A percentile compares a stretch with the other conserved stretches of the same genome.
phyloP scores from a whole-genome alignment of 2,329 filamentous ascomycete genomes.

The Aspergillus sp. region DNA sequence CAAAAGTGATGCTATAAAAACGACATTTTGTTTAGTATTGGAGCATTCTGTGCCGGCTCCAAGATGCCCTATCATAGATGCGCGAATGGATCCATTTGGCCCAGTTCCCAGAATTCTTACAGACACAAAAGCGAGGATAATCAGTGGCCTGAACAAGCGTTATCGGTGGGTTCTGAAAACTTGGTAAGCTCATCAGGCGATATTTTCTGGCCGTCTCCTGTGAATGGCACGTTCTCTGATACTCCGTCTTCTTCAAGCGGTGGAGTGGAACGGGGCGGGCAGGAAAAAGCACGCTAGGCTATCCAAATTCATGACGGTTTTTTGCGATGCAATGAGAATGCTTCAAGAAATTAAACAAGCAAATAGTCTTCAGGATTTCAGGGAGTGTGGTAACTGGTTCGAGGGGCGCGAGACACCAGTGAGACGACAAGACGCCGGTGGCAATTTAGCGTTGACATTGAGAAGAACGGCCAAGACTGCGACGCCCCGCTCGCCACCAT shows the following conservation, averaged over 20 bases:
- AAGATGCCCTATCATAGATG: too few species aligned
- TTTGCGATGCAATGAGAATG: constrained; percentile 3
- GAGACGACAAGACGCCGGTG: background rate
- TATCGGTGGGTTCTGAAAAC: too few species aligned
- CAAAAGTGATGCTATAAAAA: too few species aligned
- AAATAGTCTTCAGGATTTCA: background rate
- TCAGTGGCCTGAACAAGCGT: too few species aligned
- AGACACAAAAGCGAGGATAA: too few species aligned
- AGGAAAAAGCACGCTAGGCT: background rate
- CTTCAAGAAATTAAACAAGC: background rate
- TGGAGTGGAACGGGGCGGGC: background rate
- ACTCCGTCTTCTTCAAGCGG: background rate
- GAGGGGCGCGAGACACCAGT: background rate
- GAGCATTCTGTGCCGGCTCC: too few species aligned
- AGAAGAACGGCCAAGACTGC: background rate
- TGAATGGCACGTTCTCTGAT: background rate
- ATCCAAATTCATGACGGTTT: background rate
- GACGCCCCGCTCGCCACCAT: background rate
- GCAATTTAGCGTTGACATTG: constrained; percentile 3
- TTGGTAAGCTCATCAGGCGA: background rate
- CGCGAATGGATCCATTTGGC: too few species aligned
- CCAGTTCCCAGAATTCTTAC: too few species aligned
- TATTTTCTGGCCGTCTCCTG: background rate
- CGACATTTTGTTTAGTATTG: too few species aligned
- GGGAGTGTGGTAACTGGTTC: too few species aligned